A percentile compares a stretch with the other conserved stretches of the same genome.
These are phyloP conservation scores for Trichophyton simii DNA, from an alignment of 2,329 filamentous ascomycete species.

Conservation along the genomic window DNA sequence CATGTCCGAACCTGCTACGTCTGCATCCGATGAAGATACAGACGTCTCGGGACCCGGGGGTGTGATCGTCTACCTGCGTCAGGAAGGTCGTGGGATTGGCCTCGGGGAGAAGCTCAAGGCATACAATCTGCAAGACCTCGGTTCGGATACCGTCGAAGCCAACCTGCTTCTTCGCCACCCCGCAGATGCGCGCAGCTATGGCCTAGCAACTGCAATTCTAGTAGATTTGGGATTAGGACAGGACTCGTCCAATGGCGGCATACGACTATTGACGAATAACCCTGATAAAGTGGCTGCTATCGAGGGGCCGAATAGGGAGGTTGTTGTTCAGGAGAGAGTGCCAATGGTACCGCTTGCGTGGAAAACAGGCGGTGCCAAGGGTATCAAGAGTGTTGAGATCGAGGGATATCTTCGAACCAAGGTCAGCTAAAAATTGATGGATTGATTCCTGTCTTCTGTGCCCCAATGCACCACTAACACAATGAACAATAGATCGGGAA, in stretches of 20 bases:
- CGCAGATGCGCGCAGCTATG: constrained; percentile 87
- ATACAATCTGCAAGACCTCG: constrained; percentile 93
- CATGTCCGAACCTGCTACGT: constrained; percentile 44
- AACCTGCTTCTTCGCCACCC: constrained; percentile 85
- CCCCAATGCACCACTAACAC: not conserved
- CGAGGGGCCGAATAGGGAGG: constrained; percentile 78
- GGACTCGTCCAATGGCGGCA: constrained; percentile 47
- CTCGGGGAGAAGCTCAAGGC: constrained; percentile 93
- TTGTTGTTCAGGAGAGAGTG: constrained; percentile 77
- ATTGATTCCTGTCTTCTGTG: not conserved
- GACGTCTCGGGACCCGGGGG: constrained; percentile 50
- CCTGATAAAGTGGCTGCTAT: constrained; percentile 93
- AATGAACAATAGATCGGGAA: constrained; percentile 54
- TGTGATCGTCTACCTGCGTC: constrained; percentile 87
- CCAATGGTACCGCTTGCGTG: constrained; percentile 93
- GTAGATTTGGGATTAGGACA: constrained; percentile 63
- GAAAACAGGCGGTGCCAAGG: constrained; percentile 64
- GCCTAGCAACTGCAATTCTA: constrained; percentile 90
- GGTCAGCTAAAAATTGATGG: constrained; percentile 40
- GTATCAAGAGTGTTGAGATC: constrained; percentile 76
- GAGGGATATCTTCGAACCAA: constrained; percentile 93
- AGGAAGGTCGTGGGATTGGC: constrained; percentile 92
- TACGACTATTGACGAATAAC: constrained; percentile 86
- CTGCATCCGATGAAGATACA: constrained; percentile 24
- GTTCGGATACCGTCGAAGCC: constrained; percentile 94